These are phyloP conservation scores for Trypethelium eluteriae DNA, from an alignment of 495 filamentous ascomycete species.

Conservation along the genomic window DNA sequence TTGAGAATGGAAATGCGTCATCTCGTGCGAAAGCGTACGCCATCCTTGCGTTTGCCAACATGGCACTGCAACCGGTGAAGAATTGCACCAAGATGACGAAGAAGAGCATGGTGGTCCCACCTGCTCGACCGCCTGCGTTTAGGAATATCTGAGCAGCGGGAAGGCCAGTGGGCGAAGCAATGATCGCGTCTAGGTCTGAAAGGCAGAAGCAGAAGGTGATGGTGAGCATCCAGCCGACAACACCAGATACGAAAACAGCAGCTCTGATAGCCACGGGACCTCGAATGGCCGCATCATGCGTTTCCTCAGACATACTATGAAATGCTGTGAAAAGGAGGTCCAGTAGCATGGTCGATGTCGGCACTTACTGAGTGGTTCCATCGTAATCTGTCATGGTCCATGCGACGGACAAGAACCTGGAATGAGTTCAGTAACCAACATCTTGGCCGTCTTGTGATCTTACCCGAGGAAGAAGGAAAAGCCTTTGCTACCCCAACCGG, in stretches of 20 bases:
- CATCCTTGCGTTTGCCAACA: conserved; percentile 66
- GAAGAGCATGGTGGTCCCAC: conserved; percentile 60
- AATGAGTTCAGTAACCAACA: background rate
- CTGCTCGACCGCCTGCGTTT: conserved; percentile 54
- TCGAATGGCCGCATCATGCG: conserved; percentile 58
- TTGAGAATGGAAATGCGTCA: conserved; percentile 60
- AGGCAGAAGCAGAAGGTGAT: conserved; percentile 64
- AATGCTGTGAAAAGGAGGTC: background rate
- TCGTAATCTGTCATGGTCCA: conserved; percentile 77
- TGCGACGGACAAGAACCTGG: conserved; percentile 53
- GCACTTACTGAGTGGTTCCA: conserved; percentile 53
- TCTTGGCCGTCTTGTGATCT: background rate
- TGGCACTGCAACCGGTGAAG: conserved; percentile 63
- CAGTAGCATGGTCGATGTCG: conserved; percentile 14
- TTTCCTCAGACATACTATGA: conserved; percentile 63
- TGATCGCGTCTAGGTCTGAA: conserved; percentile 53
- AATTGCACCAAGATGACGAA: conserved; percentile 64
- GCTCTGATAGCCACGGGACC: conserved; percentile 58
- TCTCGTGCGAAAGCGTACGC: conserved; percentile 65
- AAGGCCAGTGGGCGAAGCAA: conserved; percentile 55
- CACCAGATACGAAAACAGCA: conserved; percentile 58
- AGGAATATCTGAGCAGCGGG: conserved; percentile 66
- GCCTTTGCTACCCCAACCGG: conserved; percentile 56
- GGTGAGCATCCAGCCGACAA: conserved; percentile 58
- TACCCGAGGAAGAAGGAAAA: conserved; percentile 62